Base-by-base conservation (phyloP, 805 yeast species). In the Spathaspora girioi region DNA sequence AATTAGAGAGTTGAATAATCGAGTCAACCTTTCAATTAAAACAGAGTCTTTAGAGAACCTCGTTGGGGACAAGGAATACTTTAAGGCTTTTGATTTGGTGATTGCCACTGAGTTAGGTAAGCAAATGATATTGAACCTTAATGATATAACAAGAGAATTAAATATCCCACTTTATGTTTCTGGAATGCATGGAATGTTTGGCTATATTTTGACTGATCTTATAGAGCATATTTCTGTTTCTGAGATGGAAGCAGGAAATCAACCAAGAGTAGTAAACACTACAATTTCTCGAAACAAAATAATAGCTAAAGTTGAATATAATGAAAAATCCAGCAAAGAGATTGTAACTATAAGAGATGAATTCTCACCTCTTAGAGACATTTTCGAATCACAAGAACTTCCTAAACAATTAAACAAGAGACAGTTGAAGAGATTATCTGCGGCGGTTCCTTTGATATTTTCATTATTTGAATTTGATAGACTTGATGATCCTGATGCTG, bases 201-300 rank as follows among this genome's bases (percentile, higher is more conserved):
- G 97, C 1, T 88, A 81, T 60, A 78, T 89, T 1, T 86, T 92
- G 63, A 82, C 83, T 2, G 99, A 94, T 67, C 74, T 93, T 54
- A 79, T 89, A 10, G 65, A 73, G 45, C 90, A 89, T 66, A 73
- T 75, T 31, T 76, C 89, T 2, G 69, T 67, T 2, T 77, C 79
- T 45, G 83, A 80, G 40, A 78, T 76, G 50, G 80, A 79, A 45
- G 77, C 72, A 50, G 79, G 82, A 42, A 73, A 71, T 56, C 73
- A 68, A 50, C 55, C 60, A 9, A 62, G 75, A 29, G 69, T 73
- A 19, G 62, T 71, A 8, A 63, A 78, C n/a, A 79, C 87, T 11
- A 69, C 72, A 48, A 53, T 79, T 7, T 93, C 91, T 3, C 67
- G 70, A 2, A 61, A 62, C 41, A 74, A 74, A 51, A 59, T 64